Evolutionary conservation across 2,329 filamentous ascomycete species (phyloP).

Genomic region (Exophiala lecanii-corni): DNA sequence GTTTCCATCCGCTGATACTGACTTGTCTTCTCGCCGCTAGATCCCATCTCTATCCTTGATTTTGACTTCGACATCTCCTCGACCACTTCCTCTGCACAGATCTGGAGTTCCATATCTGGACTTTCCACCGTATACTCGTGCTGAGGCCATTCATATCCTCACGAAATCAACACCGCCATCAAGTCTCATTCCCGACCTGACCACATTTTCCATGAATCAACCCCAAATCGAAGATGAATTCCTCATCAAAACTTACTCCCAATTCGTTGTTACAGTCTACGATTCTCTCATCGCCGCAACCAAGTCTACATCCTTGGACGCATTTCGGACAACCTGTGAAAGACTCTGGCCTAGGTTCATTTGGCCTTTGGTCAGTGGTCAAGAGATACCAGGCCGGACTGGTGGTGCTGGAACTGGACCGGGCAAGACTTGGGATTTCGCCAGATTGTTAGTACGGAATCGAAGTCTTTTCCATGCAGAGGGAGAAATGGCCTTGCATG

Average conservation of each 20-base stretch:
- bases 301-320: slow-evolving; percentile 66
- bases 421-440: slow-evolving; percentile 73
- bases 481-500: slow-evolving; percentile 41
- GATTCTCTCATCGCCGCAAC: slow-evolving; percentile 79
- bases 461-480: slow-evolving; percentile 43
- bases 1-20: too few species aligned
- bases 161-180: slow-evolving; percentile 38
- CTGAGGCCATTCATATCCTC: slow-evolving; percentile 74
- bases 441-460: slow-evolving; percentile 64
- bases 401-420: too few species aligned
- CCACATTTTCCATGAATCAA: background rate
- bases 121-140: slow-evolving; percentile 78
- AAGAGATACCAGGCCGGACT: slow-evolving; percentile 39
- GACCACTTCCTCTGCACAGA: slow-evolving; percentile 64
- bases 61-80: slow-evolving; percentile 69
- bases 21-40: too few species aligned
- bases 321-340: slow-evolving; percentile 64
- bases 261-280: slow-evolving; percentile 79
- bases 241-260: slow-evolving; percentile 44
- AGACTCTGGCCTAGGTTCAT: slow-evolving; percentile 84
- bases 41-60: slow-evolving; percentile 73
- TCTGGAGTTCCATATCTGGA: slow-evolving; percentile 70
- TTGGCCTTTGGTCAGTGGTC: slow-evolving; percentile 68
- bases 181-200: slow-evolving; percentile 12
- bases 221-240: slow-evolving; percentile 9